Percentiles rank a stretch among this genome's conserved stretches.
Evolutionary conservation across 306 rosid genomes (phyloP).

Genomic region (Gastrolobium villosum): DNA sequence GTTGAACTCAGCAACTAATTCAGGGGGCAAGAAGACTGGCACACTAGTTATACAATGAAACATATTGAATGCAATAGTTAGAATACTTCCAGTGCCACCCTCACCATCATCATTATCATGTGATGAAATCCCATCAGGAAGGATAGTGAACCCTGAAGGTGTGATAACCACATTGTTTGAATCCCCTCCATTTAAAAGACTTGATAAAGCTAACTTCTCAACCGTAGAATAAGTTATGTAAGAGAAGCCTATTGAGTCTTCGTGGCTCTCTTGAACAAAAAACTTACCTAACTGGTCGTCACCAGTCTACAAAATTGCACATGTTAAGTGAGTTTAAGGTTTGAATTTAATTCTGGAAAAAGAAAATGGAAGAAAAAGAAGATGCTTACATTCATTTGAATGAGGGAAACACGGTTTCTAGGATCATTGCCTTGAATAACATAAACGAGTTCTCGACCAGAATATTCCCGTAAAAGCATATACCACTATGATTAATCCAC

Average conservation of each 20-base stretch:
- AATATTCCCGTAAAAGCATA: conserved; percentile 22
- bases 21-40: conserved; percentile 25
- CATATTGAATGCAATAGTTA: conserved; percentile 45
- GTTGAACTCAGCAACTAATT: conserved; percentile 19
- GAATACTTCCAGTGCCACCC: conserved; percentile 45
- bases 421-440: conserved; percentile 44
- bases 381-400: conserved; percentile 44
- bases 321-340: background rate
- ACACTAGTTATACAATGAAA: background rate
- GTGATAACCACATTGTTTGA: conserved; percentile 42
- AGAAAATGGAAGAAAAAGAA: background rate
- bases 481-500: conserved; percentile 50
- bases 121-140: conserved; percentile 52
- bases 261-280: background rate
- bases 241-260: conserved; percentile 43
- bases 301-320: background rate
- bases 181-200: conserved; percentile 48
- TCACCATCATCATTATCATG: too few relatives aligned
- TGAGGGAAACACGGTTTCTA: conserved; percentile 48
- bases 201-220: conserved; percentile 6
- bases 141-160: conserved; percentile 61
- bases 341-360: background rate
- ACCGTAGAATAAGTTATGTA: conserved; percentile 55
- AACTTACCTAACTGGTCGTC: background rate
- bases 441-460: conserved; percentile 19